A percentile compares a stretch with the other conserved stretches of the same genome.
phyloP scores from a whole-genome alignment of 2,329 filamentous ascomycete genomes.

The Aureobasidium zeae region DNA sequence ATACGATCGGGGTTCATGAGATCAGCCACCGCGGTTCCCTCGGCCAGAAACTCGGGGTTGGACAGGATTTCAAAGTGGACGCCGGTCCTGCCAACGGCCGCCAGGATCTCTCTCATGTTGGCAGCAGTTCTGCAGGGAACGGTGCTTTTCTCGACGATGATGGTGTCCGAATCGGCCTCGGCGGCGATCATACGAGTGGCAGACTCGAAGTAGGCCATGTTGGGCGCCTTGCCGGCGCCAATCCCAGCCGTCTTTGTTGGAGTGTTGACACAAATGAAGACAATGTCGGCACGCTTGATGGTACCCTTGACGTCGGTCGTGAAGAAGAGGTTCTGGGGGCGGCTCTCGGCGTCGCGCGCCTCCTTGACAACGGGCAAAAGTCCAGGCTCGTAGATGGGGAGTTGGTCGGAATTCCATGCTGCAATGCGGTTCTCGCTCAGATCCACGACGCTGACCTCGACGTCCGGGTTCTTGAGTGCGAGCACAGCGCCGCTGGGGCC shows the following conservation, averaged over 20 bases:
- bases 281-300: constrained; percentile 60
- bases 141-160: constrained; percentile 75
- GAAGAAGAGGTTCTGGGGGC: constrained; percentile 62
- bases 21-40: constrained; percentile 65
- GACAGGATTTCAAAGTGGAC: constrained; percentile 66
- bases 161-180: constrained; percentile 55
- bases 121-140: constrained; percentile 68
- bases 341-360: constrained; percentile 41
- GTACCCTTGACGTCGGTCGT: constrained; percentile 54
- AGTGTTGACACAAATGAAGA: constrained; percentile 71
- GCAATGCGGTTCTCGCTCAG: constrained; percentile 55
- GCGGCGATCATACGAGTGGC: constrained; percentile 59
- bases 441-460: constrained; percentile 68
- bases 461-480: constrained; percentile 61
- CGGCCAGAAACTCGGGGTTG: constrained; percentile 73
- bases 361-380: constrained; percentile 58
- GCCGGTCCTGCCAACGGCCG: constrained; percentile 30
- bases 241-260: constrained; percentile 64
- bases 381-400: constrained; percentile 69
- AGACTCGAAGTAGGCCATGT: constrained; percentile 63
- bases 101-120: constrained; percentile 57
- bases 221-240: constrained; percentile 61
- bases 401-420: constrained; percentile 62
- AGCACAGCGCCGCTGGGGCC: constrained; percentile 68
- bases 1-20: constrained; percentile 63